These are phyloP conservation scores for Cruciata laevipes DNA, from an alignment of 257 asterid genomes.

Conservation along the genomic window DNA sequence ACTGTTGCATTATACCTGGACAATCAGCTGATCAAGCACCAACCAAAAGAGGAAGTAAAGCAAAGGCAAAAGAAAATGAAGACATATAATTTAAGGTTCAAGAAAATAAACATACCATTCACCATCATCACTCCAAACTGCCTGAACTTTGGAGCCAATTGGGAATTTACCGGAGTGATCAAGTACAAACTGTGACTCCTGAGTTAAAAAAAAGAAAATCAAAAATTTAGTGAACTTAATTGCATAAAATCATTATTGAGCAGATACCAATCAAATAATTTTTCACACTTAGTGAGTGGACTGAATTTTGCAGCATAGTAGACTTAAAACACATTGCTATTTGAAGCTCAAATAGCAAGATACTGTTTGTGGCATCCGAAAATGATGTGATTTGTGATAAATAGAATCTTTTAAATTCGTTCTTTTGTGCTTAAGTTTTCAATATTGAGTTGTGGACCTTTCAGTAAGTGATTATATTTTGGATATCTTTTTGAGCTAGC, in stretches of 20 bases:
- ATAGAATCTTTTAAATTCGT: too few species aligned
- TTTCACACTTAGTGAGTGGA: neutral
- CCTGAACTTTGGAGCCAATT: conserved; percentile 91
- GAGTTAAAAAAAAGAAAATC: conserved; percentile 10
- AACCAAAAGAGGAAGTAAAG: conserved; percentile 31
- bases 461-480: too few species aligned
- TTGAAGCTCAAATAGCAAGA: neutral
- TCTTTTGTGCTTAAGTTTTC: neutral
- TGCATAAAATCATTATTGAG: too few species aligned
- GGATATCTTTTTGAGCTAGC: too few species aligned
- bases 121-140: conserved; percentile 98
- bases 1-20: conserved; percentile 87
- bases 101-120: conserved; percentile 54
- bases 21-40: conserved; percentile 55
- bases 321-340: too few species aligned
- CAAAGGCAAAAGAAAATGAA: conserved; percentile 11
- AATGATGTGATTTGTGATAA: neutral
- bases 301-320: neutral
- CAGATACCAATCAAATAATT: conserved; percentile 6
- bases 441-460: too few species aligned
- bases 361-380: neutral
- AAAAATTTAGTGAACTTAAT: neutral
- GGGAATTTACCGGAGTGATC: conserved; percentile 44
- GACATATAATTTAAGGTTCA: neutral
- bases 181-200: conserved; percentile 38